Percentiles rank a stretch among this genome's conserved stretches.
phyloP scores from a whole-genome alignment of 2,329 filamentous ascomycete genomes.

The Paecilomyces fulvus region DNA sequence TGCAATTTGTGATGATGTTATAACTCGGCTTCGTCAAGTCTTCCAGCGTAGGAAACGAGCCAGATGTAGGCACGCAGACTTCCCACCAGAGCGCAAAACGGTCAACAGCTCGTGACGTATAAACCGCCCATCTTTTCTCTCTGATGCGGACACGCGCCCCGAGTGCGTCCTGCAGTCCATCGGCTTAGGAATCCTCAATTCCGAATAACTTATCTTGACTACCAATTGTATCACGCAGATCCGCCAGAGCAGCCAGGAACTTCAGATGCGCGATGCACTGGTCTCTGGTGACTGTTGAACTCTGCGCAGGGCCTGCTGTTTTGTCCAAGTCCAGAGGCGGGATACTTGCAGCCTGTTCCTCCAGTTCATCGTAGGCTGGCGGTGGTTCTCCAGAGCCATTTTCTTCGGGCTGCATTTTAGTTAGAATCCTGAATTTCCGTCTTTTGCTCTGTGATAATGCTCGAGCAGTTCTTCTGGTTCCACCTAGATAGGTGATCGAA shows the following conservation, averaged over 20 bases:
- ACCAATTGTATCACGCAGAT: slow-evolving; percentile 58
- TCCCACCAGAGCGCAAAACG: slow-evolving; percentile 62
- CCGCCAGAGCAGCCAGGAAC: slow-evolving; percentile 59
- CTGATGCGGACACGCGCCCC: slow-evolving; percentile 47
- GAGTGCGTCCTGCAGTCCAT: slow-evolving; percentile 26
- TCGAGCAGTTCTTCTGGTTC: not conserved
- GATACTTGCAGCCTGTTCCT: slow-evolving; percentile 10
- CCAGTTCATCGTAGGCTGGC: slow-evolving; percentile 19
- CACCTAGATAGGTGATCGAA: not conserved
- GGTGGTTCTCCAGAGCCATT: slow-evolving; percentile 5
- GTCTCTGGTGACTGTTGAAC: slow-evolving; percentile 2
- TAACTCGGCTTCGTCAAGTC: slow-evolving; percentile 23
- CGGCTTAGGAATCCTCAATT: slow-evolving; percentile 44
- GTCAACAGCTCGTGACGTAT: slow-evolving; percentile 58
- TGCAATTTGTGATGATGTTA: slow-evolving; percentile 14
- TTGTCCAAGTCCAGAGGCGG: slow-evolving; percentile 17
- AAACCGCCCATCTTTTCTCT: slow-evolving; percentile 68
- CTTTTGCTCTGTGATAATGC: not conserved
- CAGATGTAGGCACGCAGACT: slow-evolving; percentile 13
- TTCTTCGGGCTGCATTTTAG: not conserved
- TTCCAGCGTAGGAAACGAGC: slow-evolving; percentile 7
- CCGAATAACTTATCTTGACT: slow-evolving; percentile 60
- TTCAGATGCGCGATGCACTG: slow-evolving; percentile 67
- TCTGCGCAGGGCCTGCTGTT: not conserved
- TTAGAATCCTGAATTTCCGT: not conserved